phyloP scores from a whole-genome alignment of 2,329 filamentous ascomycete species.

The Lizonia empirigonia region DNA sequence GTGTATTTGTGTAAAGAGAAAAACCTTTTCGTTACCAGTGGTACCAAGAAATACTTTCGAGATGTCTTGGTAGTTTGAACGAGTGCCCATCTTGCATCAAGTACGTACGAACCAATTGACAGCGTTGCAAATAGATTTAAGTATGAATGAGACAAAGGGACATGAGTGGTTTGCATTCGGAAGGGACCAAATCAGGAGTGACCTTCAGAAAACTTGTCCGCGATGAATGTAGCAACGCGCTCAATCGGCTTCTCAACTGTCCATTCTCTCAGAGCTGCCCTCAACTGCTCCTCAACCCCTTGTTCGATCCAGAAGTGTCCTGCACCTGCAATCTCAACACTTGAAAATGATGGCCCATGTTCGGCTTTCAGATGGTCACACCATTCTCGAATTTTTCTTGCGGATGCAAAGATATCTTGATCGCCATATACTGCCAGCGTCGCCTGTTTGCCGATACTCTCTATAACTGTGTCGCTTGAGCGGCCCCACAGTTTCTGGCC shows the following conservation, averaged over 20 bases:
- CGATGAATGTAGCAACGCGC: too few relatives aligned
- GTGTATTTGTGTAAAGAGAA: not conserved
- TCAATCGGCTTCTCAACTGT: constrained; percentile 35
- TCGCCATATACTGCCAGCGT: constrained; percentile 77
- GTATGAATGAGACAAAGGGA: too few relatives aligned
- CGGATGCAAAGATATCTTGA: constrained; percentile 73
- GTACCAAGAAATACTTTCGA: too few relatives aligned
- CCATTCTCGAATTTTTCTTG: constrained; percentile 71
- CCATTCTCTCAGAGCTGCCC: constrained; percentile 51
- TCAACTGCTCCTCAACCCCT: constrained; percentile 49
- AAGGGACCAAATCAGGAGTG: not conserved
- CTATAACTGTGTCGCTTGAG: constrained; percentile 13
- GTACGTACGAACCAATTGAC: too few relatives aligned
- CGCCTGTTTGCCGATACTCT: constrained; percentile 31
- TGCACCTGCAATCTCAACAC: constrained; percentile 54
- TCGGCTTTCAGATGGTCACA: constrained; percentile 56
- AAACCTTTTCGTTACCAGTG: not conserved
- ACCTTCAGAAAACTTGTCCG: not conserved
- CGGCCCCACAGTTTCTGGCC: constrained; percentile 37
- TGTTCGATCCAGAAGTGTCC: constrained; percentile 59
- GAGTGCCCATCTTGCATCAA: not conserved
- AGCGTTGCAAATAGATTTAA: too few relatives aligned
- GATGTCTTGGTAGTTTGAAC: not conserved
- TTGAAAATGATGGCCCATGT: constrained; percentile 42
- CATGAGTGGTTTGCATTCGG: too few relatives aligned